phyloP scores from a whole-genome alignment of 208 protist genomes.

The Trypanosoma scelopori region DNA sequence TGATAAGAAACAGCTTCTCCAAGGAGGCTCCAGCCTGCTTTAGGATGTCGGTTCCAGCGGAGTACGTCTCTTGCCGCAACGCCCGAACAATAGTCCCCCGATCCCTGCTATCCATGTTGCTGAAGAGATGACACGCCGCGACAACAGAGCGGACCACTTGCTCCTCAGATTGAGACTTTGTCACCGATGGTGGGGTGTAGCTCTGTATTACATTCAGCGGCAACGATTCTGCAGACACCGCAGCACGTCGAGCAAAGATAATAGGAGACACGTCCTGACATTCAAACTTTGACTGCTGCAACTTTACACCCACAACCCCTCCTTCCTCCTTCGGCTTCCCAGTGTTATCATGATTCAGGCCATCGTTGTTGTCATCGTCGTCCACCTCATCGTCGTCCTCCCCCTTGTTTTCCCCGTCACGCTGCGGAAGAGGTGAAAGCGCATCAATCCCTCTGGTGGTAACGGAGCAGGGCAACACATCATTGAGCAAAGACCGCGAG shows the following conservation, averaged over 20 bases:
- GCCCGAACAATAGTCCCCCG: constrained; percentile 50
- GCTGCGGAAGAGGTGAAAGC: neutral
- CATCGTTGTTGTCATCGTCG: neutral
- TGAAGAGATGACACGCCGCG: constrained; percentile 66
- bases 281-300: neutral
- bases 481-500: neutral
- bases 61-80: constrained; percentile 60
- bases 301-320: neutral
- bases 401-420: neutral
- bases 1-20: constrained; percentile 76
- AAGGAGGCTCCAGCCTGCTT: constrained; percentile 64
- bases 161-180: constrained; percentile 46
- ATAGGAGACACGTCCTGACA: neutral
- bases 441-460: neutral
- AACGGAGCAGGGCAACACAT: neutral
- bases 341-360: neutral
- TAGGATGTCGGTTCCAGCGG: constrained; percentile 64
- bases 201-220: constrained; percentile 26
- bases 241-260: constrained; percentile 48
- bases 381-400: neutral
- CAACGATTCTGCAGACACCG: constrained; percentile 59
- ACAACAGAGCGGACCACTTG: constrained; percentile 49
- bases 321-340: neutral
- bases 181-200: constrained; percentile 24
- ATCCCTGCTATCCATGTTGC: constrained; percentile 53